Percentiles rank a stretch among this genome's conserved stretches.
phyloP scores from a whole-genome alignment of 495 filamentous ascomycete species.

The Lasiosphaeria ovina region DNA sequence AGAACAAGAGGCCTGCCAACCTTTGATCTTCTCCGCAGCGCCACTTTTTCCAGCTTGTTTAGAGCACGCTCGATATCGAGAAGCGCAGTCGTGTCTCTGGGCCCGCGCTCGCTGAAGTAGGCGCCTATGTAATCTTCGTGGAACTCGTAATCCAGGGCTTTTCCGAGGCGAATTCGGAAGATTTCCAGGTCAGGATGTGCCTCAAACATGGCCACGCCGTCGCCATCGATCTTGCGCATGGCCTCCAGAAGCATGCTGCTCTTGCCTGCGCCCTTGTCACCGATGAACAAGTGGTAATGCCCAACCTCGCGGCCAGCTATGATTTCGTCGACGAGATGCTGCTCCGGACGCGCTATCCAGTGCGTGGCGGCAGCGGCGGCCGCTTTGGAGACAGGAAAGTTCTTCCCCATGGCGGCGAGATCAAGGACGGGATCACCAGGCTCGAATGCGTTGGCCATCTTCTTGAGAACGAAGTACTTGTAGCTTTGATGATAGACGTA shows the following conservation, averaged over 20 bases:
- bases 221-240: slow-evolving; percentile 86
- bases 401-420: slow-evolving; percentile 70
- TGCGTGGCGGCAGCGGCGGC: slow-evolving; percentile 60
- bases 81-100: slow-evolving; percentile 83
- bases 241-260: slow-evolving; percentile 92
- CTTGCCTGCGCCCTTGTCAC: slow-evolving; percentile 96
- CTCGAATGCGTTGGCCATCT: slow-evolving; percentile 91
- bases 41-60: slow-evolving; percentile 97
- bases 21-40: slow-evolving; percentile 58
- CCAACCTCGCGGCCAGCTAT: slow-evolving; percentile 65
- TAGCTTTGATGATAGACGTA: slow-evolving; percentile 86
- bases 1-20: slow-evolving; percentile 71
- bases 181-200: slow-evolving; percentile 94
- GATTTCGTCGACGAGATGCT: slow-evolving; percentile 73
- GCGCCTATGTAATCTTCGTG: slow-evolving; percentile 88
- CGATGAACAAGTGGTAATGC: slow-evolving; percentile 90
- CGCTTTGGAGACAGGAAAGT: slow-evolving; percentile 47
- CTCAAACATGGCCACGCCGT: slow-evolving; percentile 88
- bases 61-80: slow-evolving; percentile 94
- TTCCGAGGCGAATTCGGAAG: slow-evolving; percentile 86
- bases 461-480: slow-evolving; percentile 81
- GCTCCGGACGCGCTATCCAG: slow-evolving; percentile 82
- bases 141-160: slow-evolving; percentile 92
- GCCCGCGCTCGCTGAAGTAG: slow-evolving; percentile 90
- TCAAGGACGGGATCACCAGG: slow-evolving; percentile 90